A percentile compares a stretch with the other conserved stretches of the same genome.
phyloP scores from a whole-genome alignment of 208 protist species.

The Eutreptiella sp. region DNA sequence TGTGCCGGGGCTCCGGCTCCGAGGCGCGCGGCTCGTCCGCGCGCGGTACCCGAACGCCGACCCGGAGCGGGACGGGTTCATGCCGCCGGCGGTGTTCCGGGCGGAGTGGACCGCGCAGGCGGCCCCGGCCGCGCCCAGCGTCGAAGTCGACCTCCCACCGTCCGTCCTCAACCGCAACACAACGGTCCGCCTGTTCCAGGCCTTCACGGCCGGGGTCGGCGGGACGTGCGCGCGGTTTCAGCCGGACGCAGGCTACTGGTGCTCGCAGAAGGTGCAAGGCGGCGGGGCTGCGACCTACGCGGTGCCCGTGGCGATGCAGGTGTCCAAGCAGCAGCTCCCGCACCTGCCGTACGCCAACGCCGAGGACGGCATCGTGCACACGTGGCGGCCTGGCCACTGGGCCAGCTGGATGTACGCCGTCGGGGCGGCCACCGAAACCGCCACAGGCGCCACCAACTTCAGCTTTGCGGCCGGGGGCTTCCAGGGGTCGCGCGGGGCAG shows the following conservation, averaged over 20 bases:
- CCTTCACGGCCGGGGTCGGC: slow-evolving; percentile 17
- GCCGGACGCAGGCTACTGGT: slow-evolving; percentile 32
- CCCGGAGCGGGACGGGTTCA: no score
- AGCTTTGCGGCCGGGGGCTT: slow-evolving; percentile 30
- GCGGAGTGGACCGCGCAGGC: no score
- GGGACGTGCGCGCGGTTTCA: slow-evolving; percentile 25
- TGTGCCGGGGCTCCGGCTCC: no score
- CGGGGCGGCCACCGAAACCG: background rate
- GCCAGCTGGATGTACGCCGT: slow-evolving; percentile 35
- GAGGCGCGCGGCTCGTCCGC: no score
- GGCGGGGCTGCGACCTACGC: slow-evolving; percentile 28
- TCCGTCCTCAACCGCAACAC: no score
- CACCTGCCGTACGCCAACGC: slow-evolving; percentile 20
- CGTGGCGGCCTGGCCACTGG: slow-evolving; percentile 28
- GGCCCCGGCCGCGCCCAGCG: no score
- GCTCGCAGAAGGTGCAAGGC: slow-evolving; percentile 14
- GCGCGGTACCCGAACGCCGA: no score
- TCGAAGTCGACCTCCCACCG: no score
- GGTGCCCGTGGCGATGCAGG: slow-evolving; percentile 7
- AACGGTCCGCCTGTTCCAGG: slow-evolving; percentile 14
- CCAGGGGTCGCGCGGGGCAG: slow-evolving; percentile 27
- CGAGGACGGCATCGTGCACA: slow-evolving; percentile 4
- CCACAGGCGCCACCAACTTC: slow-evolving; percentile 26
- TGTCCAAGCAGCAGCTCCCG: background rate
- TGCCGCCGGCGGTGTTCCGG: no score